Conservation (phyloP, 495 filamentous ascomycete genomes). For the Jackrogersella multiformis region DNA sequence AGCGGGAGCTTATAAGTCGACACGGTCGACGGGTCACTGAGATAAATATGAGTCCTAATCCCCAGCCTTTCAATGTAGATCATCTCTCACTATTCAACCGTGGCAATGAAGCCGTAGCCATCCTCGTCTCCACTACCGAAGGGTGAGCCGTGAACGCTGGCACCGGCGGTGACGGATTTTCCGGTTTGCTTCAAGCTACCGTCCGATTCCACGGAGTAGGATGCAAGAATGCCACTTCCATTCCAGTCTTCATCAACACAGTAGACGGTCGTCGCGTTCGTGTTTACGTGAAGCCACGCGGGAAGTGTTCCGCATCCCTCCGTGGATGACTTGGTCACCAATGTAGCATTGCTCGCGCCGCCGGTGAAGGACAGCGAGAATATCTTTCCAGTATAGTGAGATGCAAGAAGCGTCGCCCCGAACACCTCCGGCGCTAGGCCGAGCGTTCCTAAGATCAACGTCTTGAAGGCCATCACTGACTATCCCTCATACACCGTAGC, state of each 20-base stretch:
- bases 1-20: constrained; percentile 54
- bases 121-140: constrained; percentile 49
- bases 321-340: constrained; percentile 46
- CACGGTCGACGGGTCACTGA: constrained; percentile 54
- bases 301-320: constrained; percentile 55
- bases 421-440: constrained; percentile 44
- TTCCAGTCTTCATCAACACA: constrained; percentile 65
- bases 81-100: constrained; percentile 58
- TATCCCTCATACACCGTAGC: constrained; percentile 9
- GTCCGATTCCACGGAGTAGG: constrained; percentile 53
- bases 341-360: constrained; percentile 37
- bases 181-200: constrained; percentile 53
- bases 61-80: background rate
- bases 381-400: constrained; percentile 54
- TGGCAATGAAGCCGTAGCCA: constrained; percentile 54
- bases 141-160: constrained; percentile 53
- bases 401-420: constrained; percentile 52
- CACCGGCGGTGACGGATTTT: constrained; percentile 46
- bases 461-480: constrained; percentile 41
- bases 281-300: constrained; percentile 65
- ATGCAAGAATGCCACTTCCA: constrained; percentile 51
- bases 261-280: constrained; percentile 60
- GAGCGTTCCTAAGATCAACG: constrained; percentile 42
- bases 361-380: constrained; percentile 50
- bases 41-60: constrained; percentile 24